These are phyloP conservation scores for Phaseolus lunatus DNA, from an alignment of 306 rosid genomes.

Conservation along the genomic window DNA sequence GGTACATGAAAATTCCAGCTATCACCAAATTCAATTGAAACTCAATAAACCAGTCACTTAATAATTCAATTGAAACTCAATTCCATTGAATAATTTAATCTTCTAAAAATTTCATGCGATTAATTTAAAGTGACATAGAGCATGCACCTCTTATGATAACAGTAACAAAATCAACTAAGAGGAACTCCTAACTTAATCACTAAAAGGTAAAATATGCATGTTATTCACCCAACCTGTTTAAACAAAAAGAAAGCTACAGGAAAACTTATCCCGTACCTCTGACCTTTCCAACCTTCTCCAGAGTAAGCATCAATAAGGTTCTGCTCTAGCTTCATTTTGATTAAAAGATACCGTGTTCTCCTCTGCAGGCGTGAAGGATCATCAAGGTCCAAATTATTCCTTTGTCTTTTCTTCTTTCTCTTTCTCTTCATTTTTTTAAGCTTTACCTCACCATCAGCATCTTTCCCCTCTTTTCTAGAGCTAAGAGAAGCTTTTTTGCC, in stretches of 20 bases:
- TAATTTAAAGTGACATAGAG: slow-evolving; percentile 11
- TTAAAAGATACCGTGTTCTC: slow-evolving; percentile 80
- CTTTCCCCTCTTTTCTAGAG: slow-evolving; percentile 47
- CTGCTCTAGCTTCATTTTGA: slow-evolving; percentile 89
- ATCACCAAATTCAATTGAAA: slow-evolving; percentile 2
- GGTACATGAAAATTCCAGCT: background rate
- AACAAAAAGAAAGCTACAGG: background rate
- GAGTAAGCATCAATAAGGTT: slow-evolving; percentile 95
- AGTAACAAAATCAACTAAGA: slow-evolving; percentile 7
- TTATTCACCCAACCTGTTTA: background rate
- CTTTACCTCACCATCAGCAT: slow-evolving; percentile 49
- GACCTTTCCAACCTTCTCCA: slow-evolving; percentile 97
- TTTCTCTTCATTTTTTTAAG: slow-evolving; percentile 53
- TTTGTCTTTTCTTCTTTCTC: slow-evolving; percentile 61
- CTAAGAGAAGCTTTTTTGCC: slow-evolving; percentile 45
- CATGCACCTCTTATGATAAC: background rate
- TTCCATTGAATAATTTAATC: background rate
- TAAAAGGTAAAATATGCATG: background rate
- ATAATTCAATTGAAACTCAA: background rate
- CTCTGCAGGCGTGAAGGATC: slow-evolving; percentile 83
- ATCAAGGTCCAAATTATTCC: slow-evolving; percentile 61
- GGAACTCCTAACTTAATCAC: slow-evolving; percentile 5
- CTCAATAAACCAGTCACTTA: slow-evolving; percentile 4
- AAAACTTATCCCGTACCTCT: slow-evolving; percentile 62
- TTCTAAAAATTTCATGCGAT: background rate